Evolutionary conservation across 768 basidiomycete genomes (phyloP), one percentile per base, ranked within the genome.

Genomic region (Nevesoporus exiguus): DNA sequence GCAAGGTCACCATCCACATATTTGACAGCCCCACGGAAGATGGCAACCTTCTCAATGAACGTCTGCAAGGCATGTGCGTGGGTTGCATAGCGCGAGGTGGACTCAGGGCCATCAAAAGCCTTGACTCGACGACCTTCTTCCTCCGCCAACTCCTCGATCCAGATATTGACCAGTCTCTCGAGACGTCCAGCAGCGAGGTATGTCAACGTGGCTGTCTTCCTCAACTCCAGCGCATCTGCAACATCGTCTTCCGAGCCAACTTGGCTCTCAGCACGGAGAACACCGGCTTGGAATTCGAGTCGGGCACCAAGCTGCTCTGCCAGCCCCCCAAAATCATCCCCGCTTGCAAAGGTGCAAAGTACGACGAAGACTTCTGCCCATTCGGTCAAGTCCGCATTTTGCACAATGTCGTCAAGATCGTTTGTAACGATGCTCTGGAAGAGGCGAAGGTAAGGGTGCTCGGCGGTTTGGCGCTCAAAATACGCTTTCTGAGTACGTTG

Each of bases 301-400:
- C 96, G 77, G 51, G 87, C 82, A 7, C 96, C 96, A 36, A 99
- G 84, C 68, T 95, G 91, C 70, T 98, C 95, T 1, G 88, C 86
- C 7, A 99, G 79, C n/a, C 81, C 77, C 11, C 86, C 73, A 64
- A 98, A 98, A 64, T 98, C 93, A 17, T 91, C 88, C 53, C 81
- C 73, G 47, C 74, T 80, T 1, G 95, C 93, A 72, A 95, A 99
- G 0, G 96, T 98, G 75, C 95, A 98, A 10, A 98, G 69, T 13
- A 99, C 91, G 34, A 96, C 95, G 61, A 98, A 98, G 49, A 95
- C 91, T 71, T 97, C 96, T 54, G 88, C 84, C 96, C 96, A 98
- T 68, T 99, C 94, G 39, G 83, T 77, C 47, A 98, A 69, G 61
- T 98, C 94, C 22, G 95, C 96, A 62, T 98, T 97, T 70, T 97